Evolutionary conservation across 495 filamentous ascomycete species (phyloP), one percentile per base, ranked within the genome.

Genomic region (Aspergillus steynii): DNA sequence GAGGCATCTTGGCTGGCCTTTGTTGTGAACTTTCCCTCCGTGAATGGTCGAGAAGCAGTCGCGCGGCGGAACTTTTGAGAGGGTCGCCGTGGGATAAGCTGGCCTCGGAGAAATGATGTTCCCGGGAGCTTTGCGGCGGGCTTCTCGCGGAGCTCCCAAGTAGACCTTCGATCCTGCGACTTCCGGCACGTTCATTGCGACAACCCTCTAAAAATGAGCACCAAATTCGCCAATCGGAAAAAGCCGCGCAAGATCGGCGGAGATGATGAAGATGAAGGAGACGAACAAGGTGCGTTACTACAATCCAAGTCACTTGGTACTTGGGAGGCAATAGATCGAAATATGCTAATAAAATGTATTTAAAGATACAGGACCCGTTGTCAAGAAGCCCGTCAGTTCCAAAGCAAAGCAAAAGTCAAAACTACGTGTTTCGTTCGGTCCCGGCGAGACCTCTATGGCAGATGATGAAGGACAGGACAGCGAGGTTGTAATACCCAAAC

Each of bases 231-330:
- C 5, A 83, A 85, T 32, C 87, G 89, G 62, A 85, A 90, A 55
- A 90, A 91, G 64, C 81, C 90, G 28, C 86, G 89, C 59, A 89
- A 90, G 71, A 87, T 96, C 63, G 86, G 85, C 26, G 83, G 84
- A 1, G 82, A 86, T 61, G 88, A 89, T 45, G 86, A 89, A 51
- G 85, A 89, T 10, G 83, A 86, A 9, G 63, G 63, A 56, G 65
- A 63, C 31, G 69, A 72, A 29, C 65, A 71, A 71, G 74, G 79
- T 78, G 56, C 14, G 70, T 64, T 1, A 4, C 10, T 15, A 48
- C 60, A 52, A 28, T 7, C 4, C 29, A 49, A 9, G 20, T 29
- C 28, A 46, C 5, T 29, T n/a, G 4, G 7, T 31, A n/a, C 50
- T 25, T 10, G 1, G 4, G 12, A 26, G 49, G 28, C 49, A 27